These are phyloP conservation scores for Sanghuangporus baumii DNA, from an alignment of 1,284 basidiomycete species.

Conservation along the genomic window DNA sequence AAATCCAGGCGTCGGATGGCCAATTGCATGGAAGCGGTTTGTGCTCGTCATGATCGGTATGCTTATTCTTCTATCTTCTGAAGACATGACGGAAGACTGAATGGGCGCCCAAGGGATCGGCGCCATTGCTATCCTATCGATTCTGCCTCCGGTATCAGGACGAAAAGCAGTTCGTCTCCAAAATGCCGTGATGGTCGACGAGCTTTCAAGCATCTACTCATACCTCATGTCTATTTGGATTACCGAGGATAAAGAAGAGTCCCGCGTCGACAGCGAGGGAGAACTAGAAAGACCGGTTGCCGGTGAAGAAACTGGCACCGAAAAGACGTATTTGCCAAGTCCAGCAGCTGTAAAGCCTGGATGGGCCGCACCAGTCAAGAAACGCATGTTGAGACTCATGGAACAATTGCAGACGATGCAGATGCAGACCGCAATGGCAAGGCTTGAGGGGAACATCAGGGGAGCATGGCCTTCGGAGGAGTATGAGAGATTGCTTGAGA, in stretches of 20 bases:
- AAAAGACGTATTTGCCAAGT: slow-evolving; percentile 20
- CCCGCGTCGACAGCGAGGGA: slow-evolving; percentile 10
- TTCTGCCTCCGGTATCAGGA: slow-evolving; percentile 45
- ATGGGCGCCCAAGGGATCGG: slow-evolving; percentile 30
- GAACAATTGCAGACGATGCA: slow-evolving; percentile 34
- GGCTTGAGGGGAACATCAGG: slow-evolving; percentile 44
- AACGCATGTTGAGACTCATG: slow-evolving; percentile 24
- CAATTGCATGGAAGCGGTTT: slow-evolving; percentile 48
- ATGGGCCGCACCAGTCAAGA: slow-evolving; percentile 20
- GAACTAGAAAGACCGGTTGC: slow-evolving; percentile 21
- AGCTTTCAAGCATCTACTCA: slow-evolving; percentile 37
- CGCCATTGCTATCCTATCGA: slow-evolving; percentile 43
- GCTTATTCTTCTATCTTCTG: slow-evolving; percentile 1
- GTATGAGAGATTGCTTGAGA: slow-evolving; percentile 37
- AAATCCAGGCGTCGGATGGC: slow-evolving; percentile 48
- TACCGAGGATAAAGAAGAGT: slow-evolving; percentile 22
- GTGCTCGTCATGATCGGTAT: slow-evolving; percentile 42
- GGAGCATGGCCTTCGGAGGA: slow-evolving; percentile 46
- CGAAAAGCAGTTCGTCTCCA: slow-evolving; percentile 43
- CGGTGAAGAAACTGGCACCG: slow-evolving; percentile 31
- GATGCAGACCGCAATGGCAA: slow-evolving; percentile 34
- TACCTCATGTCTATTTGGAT: slow-evolving; percentile 44
- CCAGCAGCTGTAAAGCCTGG: slow-evolving; percentile 38
- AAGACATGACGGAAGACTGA: neutral
- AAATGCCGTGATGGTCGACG: slow-evolving; percentile 36